Base-by-base conservation (phyloP, 257 asterid species). In the Primulina eburnea region DNA sequence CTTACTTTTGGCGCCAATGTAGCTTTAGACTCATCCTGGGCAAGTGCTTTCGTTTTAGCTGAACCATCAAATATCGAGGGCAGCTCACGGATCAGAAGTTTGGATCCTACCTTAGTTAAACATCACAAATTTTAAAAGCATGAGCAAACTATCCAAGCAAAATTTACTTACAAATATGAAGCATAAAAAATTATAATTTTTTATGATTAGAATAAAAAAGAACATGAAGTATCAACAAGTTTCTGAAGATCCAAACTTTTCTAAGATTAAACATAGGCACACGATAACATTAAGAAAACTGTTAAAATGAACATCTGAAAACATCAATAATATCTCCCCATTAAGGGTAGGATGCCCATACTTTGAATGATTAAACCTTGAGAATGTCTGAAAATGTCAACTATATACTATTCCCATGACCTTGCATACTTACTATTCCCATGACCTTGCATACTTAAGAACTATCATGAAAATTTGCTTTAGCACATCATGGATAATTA, bases 1-100 rank as follows among this genome's bases (percentile, higher is more conserved):
- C 80, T 63, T 80, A 90, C 99, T 89, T 91, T 91, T 62, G 99
- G 97, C 68, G 99, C 97, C 73, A 88, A 76, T 55, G 97, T 84
- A 64, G 96, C 97, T 72, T 72, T 80, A 61, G 86, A 79, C 60
- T 88, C 96, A 55, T 94, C 97, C 75, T 94, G 99, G 35, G 77
- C 78, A 78, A 79, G 64, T 55, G 97, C 97, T 78, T 85, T 85
- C 30, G 75, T 73, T 82, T 74, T 82, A 60, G 97, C 97, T 40
- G 97, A 85, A 74, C 95, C 96, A 74, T 94, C 97, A 64, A 91
- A 71, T 74, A 94, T 84, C 28, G 92, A 85, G 2, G 97, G 96
- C 74, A 94, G 96, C 82, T 87, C 93, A 64, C 80, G 82, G 77
- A 89, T 82, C 80, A 94, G 85, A 84, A 94, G 97, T 56, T 83